Conservation (phyloP, 805 yeast genomes). For the Nakazawaea holstii region DNA sequence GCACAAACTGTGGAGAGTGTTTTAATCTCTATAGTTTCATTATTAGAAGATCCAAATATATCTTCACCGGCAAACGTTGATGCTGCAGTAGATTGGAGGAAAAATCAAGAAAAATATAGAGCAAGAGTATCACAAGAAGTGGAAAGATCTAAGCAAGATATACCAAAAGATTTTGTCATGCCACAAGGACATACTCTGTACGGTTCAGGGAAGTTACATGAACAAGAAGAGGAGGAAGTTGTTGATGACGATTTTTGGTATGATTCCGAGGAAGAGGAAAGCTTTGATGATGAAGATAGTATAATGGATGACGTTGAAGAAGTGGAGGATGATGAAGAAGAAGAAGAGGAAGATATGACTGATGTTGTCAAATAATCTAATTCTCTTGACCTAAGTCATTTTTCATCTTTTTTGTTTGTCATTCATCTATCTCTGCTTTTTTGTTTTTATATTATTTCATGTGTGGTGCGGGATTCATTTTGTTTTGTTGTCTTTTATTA, state of each 20-base stretch:
- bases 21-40: constrained; percentile 81
- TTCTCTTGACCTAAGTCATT: neutral
- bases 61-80: constrained; percentile 95
- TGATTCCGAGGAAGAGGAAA: constrained; percentile 25
- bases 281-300: constrained; percentile 13
- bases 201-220: constrained; percentile 23
- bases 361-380: constrained; percentile 1
- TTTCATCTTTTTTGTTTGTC: neutral
- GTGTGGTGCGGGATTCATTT: too few species aligned
- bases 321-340: constrained; percentile 22
- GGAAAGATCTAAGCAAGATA: constrained; percentile 74
- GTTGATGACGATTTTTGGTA: constrained; percentile 27
- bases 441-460: neutral
- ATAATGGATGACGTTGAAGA: constrained; percentile 22
- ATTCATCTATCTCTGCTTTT: neutral
- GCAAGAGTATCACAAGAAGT: constrained; percentile 77
- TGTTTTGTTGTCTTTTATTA: too few species aligned
- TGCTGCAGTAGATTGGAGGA: constrained; percentile 88
- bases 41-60: constrained; percentile 90
- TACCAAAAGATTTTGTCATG: constrained; percentile 81
- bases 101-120: constrained; percentile 70
- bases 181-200: constrained; percentile 66
- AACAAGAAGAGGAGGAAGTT: constrained; percentile 18
- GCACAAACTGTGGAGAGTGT: constrained; percentile 92
- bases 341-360: constrained; percentile 17